These are phyloP conservation scores for Aureobasidium uvarum DNA, from an alignment of 2,329 filamentous ascomycete genomes.

Conservation along the genomic window DNA sequence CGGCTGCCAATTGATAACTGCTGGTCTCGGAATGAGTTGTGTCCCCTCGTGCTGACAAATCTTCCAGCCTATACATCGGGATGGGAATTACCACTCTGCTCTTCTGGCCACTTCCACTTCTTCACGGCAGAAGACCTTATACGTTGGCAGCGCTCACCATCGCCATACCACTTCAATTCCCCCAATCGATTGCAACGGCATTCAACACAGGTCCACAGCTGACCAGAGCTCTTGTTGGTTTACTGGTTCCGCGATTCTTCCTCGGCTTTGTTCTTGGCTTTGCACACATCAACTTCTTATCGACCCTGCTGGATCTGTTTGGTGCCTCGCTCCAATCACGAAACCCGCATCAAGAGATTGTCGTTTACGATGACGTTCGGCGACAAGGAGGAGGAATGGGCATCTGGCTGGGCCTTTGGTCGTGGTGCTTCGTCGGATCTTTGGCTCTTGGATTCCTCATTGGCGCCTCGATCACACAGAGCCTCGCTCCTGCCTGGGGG, in stretches of 20 bases:
- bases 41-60: background rate
- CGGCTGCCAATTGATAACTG: too few relatives aligned
- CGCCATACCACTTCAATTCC: slow-evolving; percentile 71
- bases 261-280: slow-evolving; percentile 71
- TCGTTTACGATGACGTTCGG: slow-evolving; percentile 65
- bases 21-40: background rate
- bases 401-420: slow-evolving; percentile 75
- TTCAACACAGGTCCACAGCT: slow-evolving; percentile 55
- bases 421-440: slow-evolving; percentile 72
- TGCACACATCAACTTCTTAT: slow-evolving; percentile 73
- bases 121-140: slow-evolving; percentile 76
- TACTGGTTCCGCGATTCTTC: slow-evolving; percentile 62
- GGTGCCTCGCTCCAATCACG: slow-evolving; percentile 71
- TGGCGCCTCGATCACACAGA: slow-evolving; percentile 67
- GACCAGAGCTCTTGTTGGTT: slow-evolving; percentile 56
- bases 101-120: slow-evolving; percentile 69
- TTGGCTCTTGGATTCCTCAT: slow-evolving; percentile 69
- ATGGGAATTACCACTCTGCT: slow-evolving; percentile 68
- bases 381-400: slow-evolving; percentile 76
- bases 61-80: slow-evolving; percentile 60
- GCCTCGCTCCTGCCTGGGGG: slow-evolving; percentile 65
- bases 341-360: slow-evolving; percentile 69
- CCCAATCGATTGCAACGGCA: slow-evolving; percentile 67
- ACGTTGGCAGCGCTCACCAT: slow-evolving; percentile 66
- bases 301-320: slow-evolving; percentile 70